Conservation (phyloP, 106 monocot species). For the Dioscorea zingiberensis region DNA sequence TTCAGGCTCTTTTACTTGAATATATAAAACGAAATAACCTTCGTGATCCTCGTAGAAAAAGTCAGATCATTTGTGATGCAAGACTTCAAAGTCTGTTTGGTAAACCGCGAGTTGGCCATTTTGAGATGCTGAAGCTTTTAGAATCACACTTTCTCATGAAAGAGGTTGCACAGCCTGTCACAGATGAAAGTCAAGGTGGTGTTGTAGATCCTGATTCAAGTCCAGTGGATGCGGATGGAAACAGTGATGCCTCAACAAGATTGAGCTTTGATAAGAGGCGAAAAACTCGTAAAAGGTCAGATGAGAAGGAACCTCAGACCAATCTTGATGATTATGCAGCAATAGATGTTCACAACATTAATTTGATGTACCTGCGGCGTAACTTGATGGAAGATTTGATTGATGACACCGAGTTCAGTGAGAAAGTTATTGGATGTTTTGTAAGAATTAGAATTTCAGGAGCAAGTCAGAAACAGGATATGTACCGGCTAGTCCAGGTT, state of each 20-base stretch:
- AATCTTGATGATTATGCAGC: constrained; percentile 87
- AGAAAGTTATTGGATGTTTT: constrained; percentile 87
- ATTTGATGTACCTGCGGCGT: constrained; percentile 66
- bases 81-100: constrained; percentile 73
- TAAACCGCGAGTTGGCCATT: constrained; percentile 83
- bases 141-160: constrained; percentile 87
- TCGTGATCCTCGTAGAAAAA: constrained; percentile 84
- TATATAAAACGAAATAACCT: constrained; percentile 84
- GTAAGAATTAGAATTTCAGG: constrained; percentile 90
- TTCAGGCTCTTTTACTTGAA: constrained; percentile 85
- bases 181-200: constrained; percentile 66
- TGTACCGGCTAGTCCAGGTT: constrained; percentile 87
- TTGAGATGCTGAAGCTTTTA: constrained; percentile 98
- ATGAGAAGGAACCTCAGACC: constrained; percentile 29
- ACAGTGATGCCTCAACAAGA: constrained; percentile 39
- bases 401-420: constrained; percentile 62
- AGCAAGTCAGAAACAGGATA: constrained; percentile 59
- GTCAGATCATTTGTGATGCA: constrained; percentile 82
- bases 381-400: constrained; percentile 89
- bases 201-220: constrained; percentile 62
- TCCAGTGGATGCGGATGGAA: constrained; percentile 54
- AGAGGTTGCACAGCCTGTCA: constrained; percentile 42
- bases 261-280: constrained; percentile 37
- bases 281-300: constrained; percentile 44
- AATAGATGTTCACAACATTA: constrained; percentile 86